Conservation (phyloP, 2,329 filamentous ascomycete species). For the Penicillium sp. region DNA sequence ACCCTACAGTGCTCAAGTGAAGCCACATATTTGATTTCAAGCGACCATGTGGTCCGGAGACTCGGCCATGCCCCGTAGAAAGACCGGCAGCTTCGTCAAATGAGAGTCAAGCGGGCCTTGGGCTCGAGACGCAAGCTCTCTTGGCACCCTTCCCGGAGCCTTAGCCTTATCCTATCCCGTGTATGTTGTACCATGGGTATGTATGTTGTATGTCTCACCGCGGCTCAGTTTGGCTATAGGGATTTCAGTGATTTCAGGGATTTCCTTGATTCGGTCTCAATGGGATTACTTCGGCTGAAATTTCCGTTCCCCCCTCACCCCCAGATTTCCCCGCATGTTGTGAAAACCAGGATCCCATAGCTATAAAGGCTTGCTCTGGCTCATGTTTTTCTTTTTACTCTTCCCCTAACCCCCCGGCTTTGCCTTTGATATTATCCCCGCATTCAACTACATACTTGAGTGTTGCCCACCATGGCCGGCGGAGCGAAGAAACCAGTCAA, state of each 20-base stretch:
- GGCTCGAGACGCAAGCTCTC: constrained; percentile 19
- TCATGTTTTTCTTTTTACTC: neutral
- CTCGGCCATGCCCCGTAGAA: neutral
- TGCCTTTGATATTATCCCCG: neutral
- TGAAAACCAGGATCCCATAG: neutral
- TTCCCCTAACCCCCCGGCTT: neutral
- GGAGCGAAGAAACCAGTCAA: constrained; percentile 47
- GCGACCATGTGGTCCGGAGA: neutral
- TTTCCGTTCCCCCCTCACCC: neutral
- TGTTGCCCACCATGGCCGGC: constrained; percentile 34
- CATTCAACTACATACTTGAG: neutral
- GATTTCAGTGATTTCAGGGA: neutral
- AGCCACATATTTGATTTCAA: neutral
- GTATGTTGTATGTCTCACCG: neutral
- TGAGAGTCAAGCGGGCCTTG: neutral
- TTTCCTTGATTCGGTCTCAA: neutral
- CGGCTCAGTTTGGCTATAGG: neutral
- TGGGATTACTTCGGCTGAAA: neutral
- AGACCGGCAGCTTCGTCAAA: constrained; percentile 14
- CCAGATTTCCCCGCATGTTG: constrained; percentile 6
- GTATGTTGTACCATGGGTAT: constrained; percentile 7
- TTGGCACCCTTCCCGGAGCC: constrained; percentile 13
- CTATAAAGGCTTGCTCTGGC: constrained; percentile 3
- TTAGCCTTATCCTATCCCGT: constrained; percentile 12
- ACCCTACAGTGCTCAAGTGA: neutral